phyloP scores from a whole-genome alignment of 371 early-diverging fungal species.

The Blakeslea trispora region DNA sequence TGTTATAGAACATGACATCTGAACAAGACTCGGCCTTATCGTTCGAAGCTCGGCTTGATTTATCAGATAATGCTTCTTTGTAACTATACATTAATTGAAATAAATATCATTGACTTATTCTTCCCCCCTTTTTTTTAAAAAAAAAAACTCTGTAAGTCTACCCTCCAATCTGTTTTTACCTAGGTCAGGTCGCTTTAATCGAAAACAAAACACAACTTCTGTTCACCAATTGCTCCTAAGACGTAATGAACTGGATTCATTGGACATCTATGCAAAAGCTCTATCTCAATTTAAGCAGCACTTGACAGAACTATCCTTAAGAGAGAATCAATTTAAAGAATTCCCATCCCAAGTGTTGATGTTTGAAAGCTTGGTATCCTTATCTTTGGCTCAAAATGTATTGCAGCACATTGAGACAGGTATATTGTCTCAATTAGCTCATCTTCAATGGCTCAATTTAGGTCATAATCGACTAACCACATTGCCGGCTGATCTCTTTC shows the following conservation, averaged over 20 bases:
- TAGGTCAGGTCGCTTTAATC: slow-evolving; percentile 9
- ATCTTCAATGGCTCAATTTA: slow-evolving; percentile 39
- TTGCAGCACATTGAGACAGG: slow-evolving; percentile 31
- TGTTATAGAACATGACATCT: not conserved
- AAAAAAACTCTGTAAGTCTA: too few species aligned
- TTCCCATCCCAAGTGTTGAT: slow-evolving; percentile 59
- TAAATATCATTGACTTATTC: too few species aligned
- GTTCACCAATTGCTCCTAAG: slow-evolving; percentile 26
- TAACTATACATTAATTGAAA: too few species aligned
- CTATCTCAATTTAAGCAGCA: slow-evolving; percentile 13
- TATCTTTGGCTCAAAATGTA: slow-evolving; percentile 68
- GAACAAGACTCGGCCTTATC: not conserved
- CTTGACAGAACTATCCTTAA: slow-evolving; percentile 45
- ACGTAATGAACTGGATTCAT: slow-evolving; percentile 18
- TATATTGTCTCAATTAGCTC: slow-evolving; percentile 20
- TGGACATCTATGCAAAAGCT: slow-evolving; percentile 21
- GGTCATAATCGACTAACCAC: slow-evolving; percentile 26
- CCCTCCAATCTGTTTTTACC: slow-evolving; percentile 20
- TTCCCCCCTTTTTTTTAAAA: too few species aligned
- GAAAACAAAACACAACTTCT: slow-evolving; percentile 9
- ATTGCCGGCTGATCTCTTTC: slow-evolving; percentile 56
- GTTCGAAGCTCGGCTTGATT: slow-evolving; percentile 11
- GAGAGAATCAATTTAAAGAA: slow-evolving; percentile 46
- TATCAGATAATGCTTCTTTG: slow-evolving; percentile 23
- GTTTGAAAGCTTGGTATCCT: slow-evolving; percentile 59